Evolutionary conservation across 768 basidiomycete species (phyloP).

Genomic region (Boletus rubescentipes): DNA sequence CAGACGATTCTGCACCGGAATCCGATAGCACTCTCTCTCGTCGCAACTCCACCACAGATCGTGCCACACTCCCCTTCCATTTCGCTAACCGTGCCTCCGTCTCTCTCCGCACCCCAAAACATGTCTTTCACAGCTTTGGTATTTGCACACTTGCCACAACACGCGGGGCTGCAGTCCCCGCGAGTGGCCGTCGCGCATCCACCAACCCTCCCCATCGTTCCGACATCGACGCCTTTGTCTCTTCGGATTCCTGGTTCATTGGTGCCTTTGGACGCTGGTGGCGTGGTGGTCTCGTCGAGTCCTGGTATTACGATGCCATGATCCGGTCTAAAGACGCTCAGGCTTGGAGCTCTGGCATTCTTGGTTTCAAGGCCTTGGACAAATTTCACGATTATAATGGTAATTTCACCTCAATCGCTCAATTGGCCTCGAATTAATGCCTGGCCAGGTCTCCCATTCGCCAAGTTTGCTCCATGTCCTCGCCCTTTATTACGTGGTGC

Average conservation of each 20-base stretch:
- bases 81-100: slow-evolving; percentile 93
- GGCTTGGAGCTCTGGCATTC: slow-evolving; percentile 74
- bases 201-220: slow-evolving; percentile 28
- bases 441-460: slow-evolving; percentile 48
- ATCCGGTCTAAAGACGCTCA: slow-evolving; percentile 65
- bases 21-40: slow-evolving; percentile 29
- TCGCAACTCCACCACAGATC: slow-evolving; percentile 20
- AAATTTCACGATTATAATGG: slow-evolving; percentile 66
- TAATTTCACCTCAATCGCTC: slow-evolving; percentile 31
- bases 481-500: slow-evolving; percentile 44
- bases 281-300: slow-evolving; percentile 76
- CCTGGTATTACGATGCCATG: slow-evolving; percentile 75
- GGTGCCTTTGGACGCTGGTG: slow-evolving; percentile 93
- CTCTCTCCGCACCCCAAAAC: slow-evolving; percentile 88
- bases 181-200: slow-evolving; percentile 59
- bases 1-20: slow-evolving; percentile 48
- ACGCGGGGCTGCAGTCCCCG: slow-evolving; percentile 33
- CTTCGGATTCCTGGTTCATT: slow-evolving; percentile 84
- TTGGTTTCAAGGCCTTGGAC: slow-evolving; percentile 73
- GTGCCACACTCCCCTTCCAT: slow-evolving; percentile 51
- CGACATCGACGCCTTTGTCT: slow-evolving; percentile 45
- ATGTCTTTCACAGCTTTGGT: slow-evolving; percentile 82
- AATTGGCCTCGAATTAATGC: neutral
- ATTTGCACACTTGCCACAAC: slow-evolving; percentile 78
- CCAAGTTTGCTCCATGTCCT: slow-evolving; percentile 47